phyloP scores from a whole-genome alignment of 768 basidiomycete genomes.

The Suillus luteus region DNA sequence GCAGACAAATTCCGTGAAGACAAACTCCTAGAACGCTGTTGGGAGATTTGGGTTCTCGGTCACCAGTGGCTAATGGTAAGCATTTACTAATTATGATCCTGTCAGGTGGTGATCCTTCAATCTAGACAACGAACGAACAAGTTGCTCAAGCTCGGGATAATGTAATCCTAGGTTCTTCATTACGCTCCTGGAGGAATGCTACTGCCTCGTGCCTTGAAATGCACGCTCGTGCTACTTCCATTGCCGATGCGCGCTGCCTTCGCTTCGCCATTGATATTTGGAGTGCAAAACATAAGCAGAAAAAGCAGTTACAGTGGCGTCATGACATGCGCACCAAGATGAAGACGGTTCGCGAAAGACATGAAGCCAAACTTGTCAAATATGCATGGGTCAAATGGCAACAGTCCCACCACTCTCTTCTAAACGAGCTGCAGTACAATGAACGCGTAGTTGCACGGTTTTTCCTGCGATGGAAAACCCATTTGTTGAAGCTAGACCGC shows the following conservation, averaged over 20 bases:
- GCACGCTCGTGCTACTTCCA: slow-evolving; percentile 42
- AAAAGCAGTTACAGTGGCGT: slow-evolving; percentile 61
- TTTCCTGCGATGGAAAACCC: slow-evolving; percentile 56
- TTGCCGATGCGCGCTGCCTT: slow-evolving; percentile 48
- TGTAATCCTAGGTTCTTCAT: slow-evolving; percentile 55
- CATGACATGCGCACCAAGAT: slow-evolving; percentile 73
- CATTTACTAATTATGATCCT: slow-evolving; percentile 21
- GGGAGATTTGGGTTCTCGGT: slow-evolving; percentile 74
- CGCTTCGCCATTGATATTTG: slow-evolving; percentile 49
- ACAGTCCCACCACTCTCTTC: slow-evolving; percentile 50
- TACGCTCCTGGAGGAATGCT: slow-evolving; percentile 63
- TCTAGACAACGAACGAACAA: slow-evolving; percentile 73
- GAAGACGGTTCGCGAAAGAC: slow-evolving; percentile 57
- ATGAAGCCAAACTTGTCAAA: slow-evolving; percentile 52
- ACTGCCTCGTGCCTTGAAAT: slow-evolving; percentile 39
- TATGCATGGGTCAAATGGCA: slow-evolving; percentile 72
- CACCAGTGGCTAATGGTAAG: slow-evolving; percentile 75
- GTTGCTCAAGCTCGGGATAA: slow-evolving; percentile 68
- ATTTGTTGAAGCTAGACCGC: slow-evolving; percentile 40
- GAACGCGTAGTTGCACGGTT: slow-evolving; percentile 44
- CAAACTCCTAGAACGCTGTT: slow-evolving; percentile 66
- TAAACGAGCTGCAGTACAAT: slow-evolving; percentile 54
- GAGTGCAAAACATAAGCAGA: slow-evolving; percentile 55
- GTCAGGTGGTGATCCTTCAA: slow-evolving; percentile 17
- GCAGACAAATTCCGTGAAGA: slow-evolving; percentile 71